Conservation (phyloP, 495 filamentous ascomycete species). For the Neurospora sp. region DNA sequence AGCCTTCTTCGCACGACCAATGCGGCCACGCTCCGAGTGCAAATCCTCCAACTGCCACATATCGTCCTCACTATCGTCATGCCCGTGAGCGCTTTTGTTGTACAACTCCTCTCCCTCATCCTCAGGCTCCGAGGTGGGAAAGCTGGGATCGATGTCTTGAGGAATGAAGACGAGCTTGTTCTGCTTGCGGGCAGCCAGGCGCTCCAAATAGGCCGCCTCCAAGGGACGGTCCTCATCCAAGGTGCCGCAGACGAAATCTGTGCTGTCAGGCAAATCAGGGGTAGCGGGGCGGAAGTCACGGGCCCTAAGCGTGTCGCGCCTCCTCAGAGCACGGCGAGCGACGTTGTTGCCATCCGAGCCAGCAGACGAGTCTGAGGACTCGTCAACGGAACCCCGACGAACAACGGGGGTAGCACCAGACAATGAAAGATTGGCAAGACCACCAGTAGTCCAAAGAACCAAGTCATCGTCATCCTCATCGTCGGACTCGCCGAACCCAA, state of each 20-base stretch:
- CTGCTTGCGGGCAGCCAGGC: slow-evolving; percentile 67
- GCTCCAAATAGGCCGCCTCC: slow-evolving; percentile 83
- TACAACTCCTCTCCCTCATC: slow-evolving; percentile 57
- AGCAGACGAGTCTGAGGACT: slow-evolving; percentile 33
- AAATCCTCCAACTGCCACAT: slow-evolving; percentile 50
- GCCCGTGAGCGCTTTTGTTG: slow-evolving; percentile 26
- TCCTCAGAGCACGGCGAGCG: slow-evolving; percentile 13
- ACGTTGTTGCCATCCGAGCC: slow-evolving; percentile 14
- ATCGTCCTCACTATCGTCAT: slow-evolving; percentile 47
- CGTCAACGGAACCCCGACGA: slow-evolving; percentile 29
- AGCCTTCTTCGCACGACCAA: slow-evolving; percentile 27
- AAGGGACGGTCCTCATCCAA: slow-evolving; percentile 91
- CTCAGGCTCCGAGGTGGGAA: slow-evolving; percentile 86
- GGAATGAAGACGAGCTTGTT: slow-evolving; percentile 70
- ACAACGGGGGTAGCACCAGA: slow-evolving; percentile 27
- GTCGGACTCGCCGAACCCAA: slow-evolving; percentile 84
- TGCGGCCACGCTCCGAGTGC: slow-evolving; percentile 26
- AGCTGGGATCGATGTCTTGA: slow-evolving; percentile 96
- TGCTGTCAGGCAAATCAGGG: slow-evolving; percentile 87
- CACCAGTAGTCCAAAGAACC: slow-evolving; percentile 64
- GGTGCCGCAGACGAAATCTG: slow-evolving; percentile 95
- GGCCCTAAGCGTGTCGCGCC: slow-evolving; percentile 26
- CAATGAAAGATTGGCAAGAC: slow-evolving; percentile 25
- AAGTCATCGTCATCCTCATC: slow-evolving; percentile 77
- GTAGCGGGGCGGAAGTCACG: slow-evolving; percentile 55